Base-by-base conservation (phyloP, 805 yeast species). In the Candida silvatica region DNA sequence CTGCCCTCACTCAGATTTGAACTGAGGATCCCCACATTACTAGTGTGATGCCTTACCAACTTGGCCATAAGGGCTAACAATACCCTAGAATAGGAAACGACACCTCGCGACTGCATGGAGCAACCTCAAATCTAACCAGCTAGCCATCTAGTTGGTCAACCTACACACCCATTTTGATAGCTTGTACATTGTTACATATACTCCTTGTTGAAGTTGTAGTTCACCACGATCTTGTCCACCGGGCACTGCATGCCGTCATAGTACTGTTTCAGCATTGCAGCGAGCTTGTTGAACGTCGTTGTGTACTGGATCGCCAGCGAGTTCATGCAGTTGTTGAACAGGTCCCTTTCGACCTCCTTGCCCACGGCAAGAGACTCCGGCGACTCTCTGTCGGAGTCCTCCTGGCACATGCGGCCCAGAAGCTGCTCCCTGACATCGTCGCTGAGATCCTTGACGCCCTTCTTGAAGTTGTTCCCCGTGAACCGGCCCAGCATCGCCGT, bases 251-350 rank as follows among this genome's bases (percentile, higher is more conserved):
- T 34, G 3, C 45, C 54, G 37, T 64, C 66, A 44, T 79, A 81
- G 40, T 67, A 67, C 38, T 66, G 71, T 32, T 67, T 74, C 23
- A 80, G 66, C 15, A 82, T 64, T 1, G 64, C 60, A 42, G 66
- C 67, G 38, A 87, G 58, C 31, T 74, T 67, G 41, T 68, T 57
- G 44, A 79, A 74, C 18, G 74, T 61, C 16, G 72, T 69, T 16
- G 39, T 49, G 44, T 77, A 78, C 42, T 75, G 74, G 16, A 74
- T 76, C 44, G 80, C 85, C 38, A 83, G 58, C 15, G 81, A 76
- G 12, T 67, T 62, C 92, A 95, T 80, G 37, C 85, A 66, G 47
- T 69, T 72, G 26, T 71, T 75, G 27, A 77, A 58, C 27, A 84
- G 51, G 30, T 68, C 74, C 32, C 63, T 67, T 47, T 76, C 81